Evolutionary conservation across 2,329 filamentous ascomycete species (phyloP).

Genomic region (Xylaria sp.): DNA sequence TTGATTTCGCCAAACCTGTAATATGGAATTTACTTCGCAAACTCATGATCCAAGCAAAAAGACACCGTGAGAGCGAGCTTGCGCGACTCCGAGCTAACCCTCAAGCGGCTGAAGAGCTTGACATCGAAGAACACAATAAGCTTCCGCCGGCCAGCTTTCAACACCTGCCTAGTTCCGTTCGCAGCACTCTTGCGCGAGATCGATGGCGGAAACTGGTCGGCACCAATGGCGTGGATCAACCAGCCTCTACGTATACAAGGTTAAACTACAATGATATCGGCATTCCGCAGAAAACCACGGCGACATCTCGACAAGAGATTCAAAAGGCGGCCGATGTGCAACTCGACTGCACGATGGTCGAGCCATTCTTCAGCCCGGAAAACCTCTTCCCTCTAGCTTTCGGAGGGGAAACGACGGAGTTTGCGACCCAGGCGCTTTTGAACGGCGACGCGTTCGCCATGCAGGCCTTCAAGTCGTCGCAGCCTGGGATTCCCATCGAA

Average conservation of each 20-base stretch:
- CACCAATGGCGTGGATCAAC: slow-evolving; percentile 42
- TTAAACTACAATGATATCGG: slow-evolving; percentile 7
- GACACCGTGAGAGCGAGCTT: slow-evolving; percentile 64
- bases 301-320: slow-evolving; percentile 8
- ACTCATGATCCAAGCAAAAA: slow-evolving; percentile 63
- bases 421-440: slow-evolving; percentile 28
- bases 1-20: slow-evolving; percentile 59
- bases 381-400: slow-evolving; percentile 50
- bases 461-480: slow-evolving; percentile 32
- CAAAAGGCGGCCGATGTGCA: slow-evolving; percentile 38
- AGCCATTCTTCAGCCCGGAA: slow-evolving; percentile 52
- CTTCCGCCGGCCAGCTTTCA: slow-evolving; percentile 60
- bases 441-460: slow-evolving; percentile 35
- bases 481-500: slow-evolving; percentile 35
- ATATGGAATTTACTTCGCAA: slow-evolving; percentile 66
- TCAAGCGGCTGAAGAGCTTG: slow-evolving; percentile 61
- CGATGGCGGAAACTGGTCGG: slow-evolving; percentile 64
- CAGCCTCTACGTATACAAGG: slow-evolving; percentile 30
- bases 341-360: slow-evolving; percentile 54
- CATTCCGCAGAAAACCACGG: slow-evolving; percentile 4
- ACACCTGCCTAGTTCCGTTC: slow-evolving; percentile 59
- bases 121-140: slow-evolving; percentile 60
- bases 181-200: slow-evolving; percentile 60
- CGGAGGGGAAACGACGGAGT: slow-evolving; percentile 29
- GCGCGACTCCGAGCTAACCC: slow-evolving; percentile 60